A percentile compares a stretch with the other conserved stretches of the same genome.
These are phyloP conservation scores for Vigna mungo DNA, from an alignment of 306 rosid species.

Conservation along the genomic window DNA sequence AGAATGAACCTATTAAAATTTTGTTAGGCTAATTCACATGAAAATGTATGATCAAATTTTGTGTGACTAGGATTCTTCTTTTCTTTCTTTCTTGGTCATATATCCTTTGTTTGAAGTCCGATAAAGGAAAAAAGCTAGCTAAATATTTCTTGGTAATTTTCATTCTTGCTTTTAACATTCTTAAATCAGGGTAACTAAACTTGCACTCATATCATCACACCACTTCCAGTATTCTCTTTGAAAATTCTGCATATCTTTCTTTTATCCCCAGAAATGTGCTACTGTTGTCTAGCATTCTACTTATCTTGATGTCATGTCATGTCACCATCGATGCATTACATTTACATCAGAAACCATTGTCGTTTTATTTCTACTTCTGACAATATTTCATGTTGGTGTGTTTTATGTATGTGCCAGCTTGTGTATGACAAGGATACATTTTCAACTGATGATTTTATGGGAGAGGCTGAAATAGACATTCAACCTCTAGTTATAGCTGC, in stretches of 20 bases:
- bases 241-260: neutral
- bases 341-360: neutral
- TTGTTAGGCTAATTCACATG: too few species aligned
- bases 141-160: neutral
- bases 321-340: neutral
- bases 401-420: slow-evolving; percentile 57
- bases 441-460: slow-evolving; percentile 91
- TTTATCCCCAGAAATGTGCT: neutral
- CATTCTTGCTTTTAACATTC: neutral
- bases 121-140: neutral
- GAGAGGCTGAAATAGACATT: slow-evolving; percentile 95
- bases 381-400: neutral
- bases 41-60: neutral
- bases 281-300: neutral
- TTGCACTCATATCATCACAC: neutral
- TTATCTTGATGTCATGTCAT: neutral
- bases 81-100: neutral
- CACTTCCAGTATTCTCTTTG: neutral
- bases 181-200: neutral
- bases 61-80: neutral
- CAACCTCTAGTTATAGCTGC: slow-evolving; percentile 87
- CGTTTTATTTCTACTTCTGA: neutral
- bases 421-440: slow-evolving; percentile 93
- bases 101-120: neutral
- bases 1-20: too few species aligned